A percentile compares a stretch with the other conserved stretches of the same genome.
Conservation (phyloP, 257 asterid species). For the Prunella vulgaris region DNA sequence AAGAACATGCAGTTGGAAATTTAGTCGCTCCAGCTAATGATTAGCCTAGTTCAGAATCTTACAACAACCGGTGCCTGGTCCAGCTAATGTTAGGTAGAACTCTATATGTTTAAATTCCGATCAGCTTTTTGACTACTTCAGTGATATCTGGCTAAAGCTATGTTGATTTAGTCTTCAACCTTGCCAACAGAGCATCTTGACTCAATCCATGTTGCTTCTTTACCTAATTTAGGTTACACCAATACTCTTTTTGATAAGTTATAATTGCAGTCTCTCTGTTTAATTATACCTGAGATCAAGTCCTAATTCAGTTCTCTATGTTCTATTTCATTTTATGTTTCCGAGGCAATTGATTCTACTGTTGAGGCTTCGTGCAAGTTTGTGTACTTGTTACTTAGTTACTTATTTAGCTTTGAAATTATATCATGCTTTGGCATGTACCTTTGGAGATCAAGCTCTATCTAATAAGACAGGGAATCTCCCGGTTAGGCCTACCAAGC, state of each 20-base stretch:
- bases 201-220: conserved; percentile 18
- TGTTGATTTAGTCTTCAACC: conserved; percentile 21
- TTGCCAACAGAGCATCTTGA: conserved; percentile 23
- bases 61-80: conserved; percentile 32
- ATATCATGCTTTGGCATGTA: no score
- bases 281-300: no score
- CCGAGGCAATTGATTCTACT: neutral
- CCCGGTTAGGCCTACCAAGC: no score
- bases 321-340: no score
- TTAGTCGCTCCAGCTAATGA: conserved; percentile 28
- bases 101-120: conserved; percentile 28
- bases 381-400: no score
- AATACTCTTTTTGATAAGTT: neutral
- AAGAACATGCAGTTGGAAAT: conserved; percentile 24
- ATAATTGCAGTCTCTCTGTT: neutral
- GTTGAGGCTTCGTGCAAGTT: neutral
- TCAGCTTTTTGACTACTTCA: conserved; percentile 25
- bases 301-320: neutral
- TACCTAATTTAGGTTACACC: conserved; percentile 23
- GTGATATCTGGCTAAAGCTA: conserved; percentile 18
- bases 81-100: conserved; percentile 29
- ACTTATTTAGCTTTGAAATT: no score
- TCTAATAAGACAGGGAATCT: no score
- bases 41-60: conserved; percentile 37
- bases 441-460: no score